These are phyloP conservation scores for Pleurotus giganteus DNA, from an alignment of 768 basidiomycete species.

Conservation along the genomic window DNA sequence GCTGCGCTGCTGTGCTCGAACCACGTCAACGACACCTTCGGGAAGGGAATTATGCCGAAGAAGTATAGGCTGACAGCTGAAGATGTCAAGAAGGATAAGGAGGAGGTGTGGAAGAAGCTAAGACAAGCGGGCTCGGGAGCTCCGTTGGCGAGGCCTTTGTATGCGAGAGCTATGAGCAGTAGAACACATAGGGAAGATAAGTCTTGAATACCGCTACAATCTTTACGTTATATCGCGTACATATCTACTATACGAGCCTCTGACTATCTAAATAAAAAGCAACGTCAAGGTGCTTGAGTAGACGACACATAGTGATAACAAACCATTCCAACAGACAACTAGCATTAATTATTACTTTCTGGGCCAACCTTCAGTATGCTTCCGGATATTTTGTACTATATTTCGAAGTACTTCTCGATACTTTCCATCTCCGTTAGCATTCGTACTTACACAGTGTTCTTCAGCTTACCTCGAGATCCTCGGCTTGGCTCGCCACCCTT, in stretches of 20 bases:
- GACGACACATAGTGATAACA: no score
- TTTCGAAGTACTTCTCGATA: constrained; percentile 2
- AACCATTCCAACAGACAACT: no score
- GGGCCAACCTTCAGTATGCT: not conserved
- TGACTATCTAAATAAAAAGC: not conserved
- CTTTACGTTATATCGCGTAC: not conserved
- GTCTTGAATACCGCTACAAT: not conserved
- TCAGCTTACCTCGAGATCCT: not conserved
- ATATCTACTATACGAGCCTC: not conserved
- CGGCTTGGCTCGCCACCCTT: not conserved
- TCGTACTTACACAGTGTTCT: not conserved
- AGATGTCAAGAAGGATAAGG: constrained; percentile 44
- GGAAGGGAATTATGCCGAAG: constrained; percentile 61
- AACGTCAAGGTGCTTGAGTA: not conserved
- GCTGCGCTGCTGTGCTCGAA: constrained; percentile 65
- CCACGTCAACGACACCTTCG: constrained; percentile 60
- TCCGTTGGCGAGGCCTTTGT: constrained; percentile 16
- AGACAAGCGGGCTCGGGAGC: not conserved
- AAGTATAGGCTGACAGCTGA: constrained; percentile 51
- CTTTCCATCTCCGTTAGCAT: not conserved
- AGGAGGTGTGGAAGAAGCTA: constrained; percentile 22
- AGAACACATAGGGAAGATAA: constrained; percentile 22
- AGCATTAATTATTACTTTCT: no score
- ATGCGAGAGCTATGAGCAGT: constrained; percentile 21
- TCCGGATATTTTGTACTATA: not conserved